These are phyloP conservation scores for Cladobotryum protrusum DNA, from an alignment of 2,329 filamentous ascomycete genomes.

Conservation along the genomic window DNA sequence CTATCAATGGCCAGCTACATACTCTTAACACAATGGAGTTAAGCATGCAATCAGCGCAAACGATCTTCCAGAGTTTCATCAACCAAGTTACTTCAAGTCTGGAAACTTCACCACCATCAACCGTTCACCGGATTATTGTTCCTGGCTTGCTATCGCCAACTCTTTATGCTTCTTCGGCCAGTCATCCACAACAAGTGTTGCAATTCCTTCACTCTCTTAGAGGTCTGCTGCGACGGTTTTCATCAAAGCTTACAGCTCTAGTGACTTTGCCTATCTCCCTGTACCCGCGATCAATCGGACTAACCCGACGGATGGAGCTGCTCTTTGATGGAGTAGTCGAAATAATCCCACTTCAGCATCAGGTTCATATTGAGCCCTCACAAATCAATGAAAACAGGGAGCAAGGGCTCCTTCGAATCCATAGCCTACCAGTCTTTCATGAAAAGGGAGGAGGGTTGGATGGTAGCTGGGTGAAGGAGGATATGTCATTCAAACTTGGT, in stretches of 20 bases:
- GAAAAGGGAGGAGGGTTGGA: constrained; percentile 79
- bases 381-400: constrained; percentile 60
- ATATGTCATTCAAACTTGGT: constrained; percentile 86
- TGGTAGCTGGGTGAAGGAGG: constrained; percentile 64
- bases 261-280: constrained; percentile 74
- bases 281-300: constrained; percentile 66
- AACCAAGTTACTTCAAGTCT: constrained; percentile 50
- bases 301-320: constrained; percentile 81
- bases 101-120: constrained; percentile 49
- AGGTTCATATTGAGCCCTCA: constrained; percentile 44
- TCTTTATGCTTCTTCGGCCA: constrained; percentile 64
- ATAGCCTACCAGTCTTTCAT: constrained; percentile 76
- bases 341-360: constrained; percentile 62
- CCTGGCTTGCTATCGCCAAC: constrained; percentile 83
- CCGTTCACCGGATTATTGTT: constrained; percentile 75
- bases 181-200: constrained; percentile 66
- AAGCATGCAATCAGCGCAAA: constrained; percentile 17
- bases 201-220: constrained; percentile 76
- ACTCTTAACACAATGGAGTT: constrained; percentile 43
- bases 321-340: constrained; percentile 83
- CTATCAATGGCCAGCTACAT: constrained; percentile 44
- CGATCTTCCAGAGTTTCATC: constrained; percentile 56
- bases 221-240: constrained; percentile 63
- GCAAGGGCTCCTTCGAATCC: constrained; percentile 79
- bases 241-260: constrained; percentile 61